A percentile compares a stretch with the other conserved stretches of the same genome.
Evolutionary conservation across 345 rosid genomes (phyloP).

Genomic region (Litchi chinensis): DNA sequence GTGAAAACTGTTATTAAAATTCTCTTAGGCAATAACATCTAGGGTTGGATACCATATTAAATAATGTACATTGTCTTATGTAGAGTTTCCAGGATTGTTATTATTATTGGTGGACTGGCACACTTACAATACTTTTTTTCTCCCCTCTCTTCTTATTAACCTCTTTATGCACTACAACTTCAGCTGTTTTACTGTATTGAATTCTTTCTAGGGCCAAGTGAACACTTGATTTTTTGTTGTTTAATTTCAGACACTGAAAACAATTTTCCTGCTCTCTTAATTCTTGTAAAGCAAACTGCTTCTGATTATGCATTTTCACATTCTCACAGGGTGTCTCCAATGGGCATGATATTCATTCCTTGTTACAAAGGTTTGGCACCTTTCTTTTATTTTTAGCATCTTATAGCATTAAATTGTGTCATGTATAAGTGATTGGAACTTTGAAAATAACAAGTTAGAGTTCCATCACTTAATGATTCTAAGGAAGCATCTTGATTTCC

Average conservation of each 20-base stretch:
- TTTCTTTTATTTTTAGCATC: background rate
- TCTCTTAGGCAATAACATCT: background rate
- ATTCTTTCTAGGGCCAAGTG: background rate
- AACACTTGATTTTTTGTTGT: background rate
- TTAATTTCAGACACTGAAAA: background rate
- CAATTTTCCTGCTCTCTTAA: background rate
- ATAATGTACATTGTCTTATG: background rate
- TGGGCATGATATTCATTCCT: slow-evolving; percentile 98
- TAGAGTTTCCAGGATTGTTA: background rate
- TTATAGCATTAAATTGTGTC: background rate
- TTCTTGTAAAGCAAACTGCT: background rate
- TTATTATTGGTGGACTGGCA: background rate
- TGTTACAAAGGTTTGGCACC: slow-evolving; percentile 79
- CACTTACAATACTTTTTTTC: background rate
- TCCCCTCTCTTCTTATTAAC: background rate
- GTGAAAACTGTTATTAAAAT: background rate
- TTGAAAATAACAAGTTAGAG: background rate
- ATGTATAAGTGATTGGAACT: background rate
- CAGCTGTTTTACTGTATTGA: background rate
- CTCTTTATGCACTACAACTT: background rate
- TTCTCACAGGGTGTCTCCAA: slow-evolving; percentile 76
- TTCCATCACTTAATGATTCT: background rate
- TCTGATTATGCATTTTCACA: slow-evolving; percentile 18
- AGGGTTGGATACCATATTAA: background rate
- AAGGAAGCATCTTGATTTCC: background rate